Evolutionary conservation across 1,284 basidiomycete genomes (phyloP).

Genomic region (Coniferiporia weirii): DNA sequence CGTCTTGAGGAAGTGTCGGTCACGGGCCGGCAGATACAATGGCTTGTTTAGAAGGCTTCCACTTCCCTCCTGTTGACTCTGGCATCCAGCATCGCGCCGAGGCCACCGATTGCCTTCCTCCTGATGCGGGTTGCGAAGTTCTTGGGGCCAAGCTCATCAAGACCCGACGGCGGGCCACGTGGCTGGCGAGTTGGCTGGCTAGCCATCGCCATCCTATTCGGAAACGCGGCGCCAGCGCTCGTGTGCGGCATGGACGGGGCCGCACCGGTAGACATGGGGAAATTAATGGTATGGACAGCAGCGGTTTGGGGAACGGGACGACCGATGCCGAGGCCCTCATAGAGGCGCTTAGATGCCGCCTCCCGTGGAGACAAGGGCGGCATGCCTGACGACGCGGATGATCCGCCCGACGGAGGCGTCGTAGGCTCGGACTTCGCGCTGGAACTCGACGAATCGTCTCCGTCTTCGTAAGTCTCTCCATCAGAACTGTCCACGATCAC

Average conservation of each 20-base stretch:
- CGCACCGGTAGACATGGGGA: neutral
- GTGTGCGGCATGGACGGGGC: slow-evolving; percentile 13
- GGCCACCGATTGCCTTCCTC: slow-evolving; percentile 73
- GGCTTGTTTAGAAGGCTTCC: slow-evolving; percentile 46
- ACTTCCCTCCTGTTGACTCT: slow-evolving; percentile 63
- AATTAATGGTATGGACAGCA: slow-evolving; percentile 12
- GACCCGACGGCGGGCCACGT: slow-evolving; percentile 78
- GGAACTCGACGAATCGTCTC: slow-evolving; percentile 44
- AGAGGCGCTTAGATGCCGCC: slow-evolving; percentile 74
- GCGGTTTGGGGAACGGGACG: slow-evolving; percentile 42
- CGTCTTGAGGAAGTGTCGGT: neutral
- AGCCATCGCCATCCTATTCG: slow-evolving; percentile 53
- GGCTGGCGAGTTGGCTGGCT: slow-evolving; percentile 78
- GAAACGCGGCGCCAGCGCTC: slow-evolving; percentile 22
- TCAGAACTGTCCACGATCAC: slow-evolving; percentile 54
- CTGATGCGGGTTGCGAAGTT: slow-evolving; percentile 83
- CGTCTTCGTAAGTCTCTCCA: slow-evolving; percentile 40
- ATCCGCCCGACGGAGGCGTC: slow-evolving; percentile 67
- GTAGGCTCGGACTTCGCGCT: slow-evolving; percentile 52
- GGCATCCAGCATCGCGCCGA: slow-evolving; percentile 68
- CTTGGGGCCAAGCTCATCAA: slow-evolving; percentile 81
- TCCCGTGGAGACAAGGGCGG: slow-evolving; percentile 69
- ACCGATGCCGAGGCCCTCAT: slow-evolving; percentile 76
- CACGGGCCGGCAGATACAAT: neutral
- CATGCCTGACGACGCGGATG: slow-evolving; percentile 32